These are phyloP conservation scores for Xylaria flabelliformis DNA, from an alignment of 495 filamentous ascomycete species.

Conservation along the genomic window DNA sequence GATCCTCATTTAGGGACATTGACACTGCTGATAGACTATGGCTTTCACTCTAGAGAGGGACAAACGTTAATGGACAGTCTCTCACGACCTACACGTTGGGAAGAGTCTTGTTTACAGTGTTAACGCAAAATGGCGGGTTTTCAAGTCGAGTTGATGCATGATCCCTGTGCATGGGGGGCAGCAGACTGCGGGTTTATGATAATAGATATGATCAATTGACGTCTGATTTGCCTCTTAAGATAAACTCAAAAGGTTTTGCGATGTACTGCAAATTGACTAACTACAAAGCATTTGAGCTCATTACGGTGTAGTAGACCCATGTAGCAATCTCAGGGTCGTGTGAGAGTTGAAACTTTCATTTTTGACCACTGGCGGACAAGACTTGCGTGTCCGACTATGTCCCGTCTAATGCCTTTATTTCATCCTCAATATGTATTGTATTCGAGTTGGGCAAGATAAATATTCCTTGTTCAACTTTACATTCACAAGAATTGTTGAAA, in stretches of 20 bases:
- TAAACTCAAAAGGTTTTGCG: background rate
- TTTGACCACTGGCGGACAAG: too few species aligned
- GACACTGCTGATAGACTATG: conserved; percentile 22
- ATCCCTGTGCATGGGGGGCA: conserved; percentile 16
- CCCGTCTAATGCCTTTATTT: background rate
- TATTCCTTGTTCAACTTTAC: background rate
- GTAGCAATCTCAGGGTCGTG: background rate
- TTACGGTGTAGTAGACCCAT: background rate
- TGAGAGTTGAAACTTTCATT: too few species aligned
- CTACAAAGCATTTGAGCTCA: background rate
- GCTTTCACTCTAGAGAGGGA: conserved; percentile 24
- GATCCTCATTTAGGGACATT: background rate
- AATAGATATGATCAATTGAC: conserved; percentile 31
- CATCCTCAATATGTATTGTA: background rate
- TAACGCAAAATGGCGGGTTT: conserved; percentile 1
- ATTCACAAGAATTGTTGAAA: background rate
- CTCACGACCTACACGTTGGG: background rate
- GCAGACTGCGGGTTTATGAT: conserved; percentile 11
- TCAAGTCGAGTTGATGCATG: conserved; percentile 1
- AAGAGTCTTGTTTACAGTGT: conserved; percentile 5
- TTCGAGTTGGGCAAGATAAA: background rate
- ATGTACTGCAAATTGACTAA: background rate
- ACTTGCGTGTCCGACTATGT: background rate
- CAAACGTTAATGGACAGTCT: conserved; percentile 6
- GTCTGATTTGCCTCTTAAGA: background rate